A percentile compares a stretch with the other conserved stretches of the same genome.
Conservation (phyloP, 2,329 filamentous ascomycete genomes). For the Epichloe amarillans region DNA sequence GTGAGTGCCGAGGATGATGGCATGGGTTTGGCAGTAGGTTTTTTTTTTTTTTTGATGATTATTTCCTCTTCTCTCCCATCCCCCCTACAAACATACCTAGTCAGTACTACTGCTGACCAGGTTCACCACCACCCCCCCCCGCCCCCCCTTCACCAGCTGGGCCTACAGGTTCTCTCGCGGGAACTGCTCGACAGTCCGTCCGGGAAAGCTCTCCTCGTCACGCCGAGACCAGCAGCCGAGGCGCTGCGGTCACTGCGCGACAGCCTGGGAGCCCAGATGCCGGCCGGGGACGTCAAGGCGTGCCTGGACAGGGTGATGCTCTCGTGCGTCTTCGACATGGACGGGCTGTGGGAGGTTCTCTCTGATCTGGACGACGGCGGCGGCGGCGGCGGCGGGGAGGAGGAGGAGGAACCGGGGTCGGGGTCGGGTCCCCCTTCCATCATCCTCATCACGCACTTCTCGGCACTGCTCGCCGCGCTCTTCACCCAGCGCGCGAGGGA, state of each 20-base stretch:
- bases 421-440: slow-evolving; percentile 15
- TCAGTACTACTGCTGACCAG: too few species aligned
- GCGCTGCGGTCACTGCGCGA: slow-evolving; percentile 29
- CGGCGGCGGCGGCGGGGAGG: rapidly evolving
- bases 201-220: slow-evolving; percentile 30
- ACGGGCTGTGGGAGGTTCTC: slow-evolving; percentile 44
- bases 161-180: slow-evolving; percentile 32
- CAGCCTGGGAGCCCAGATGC: slow-evolving; percentile 25
- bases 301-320: slow-evolving; percentile 38
- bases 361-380: slow-evolving; percentile 29
- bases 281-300: slow-evolving; percentile 14
- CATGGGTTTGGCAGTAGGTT: slow-evolving; percentile 32
- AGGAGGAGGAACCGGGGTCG: too few species aligned
- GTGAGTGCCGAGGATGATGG: slow-evolving; percentile 38
- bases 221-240: slow-evolving; percentile 28
- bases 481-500: slow-evolving; percentile 35
- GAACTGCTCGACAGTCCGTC: slow-evolving; percentile 19
- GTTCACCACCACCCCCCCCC: too few species aligned
- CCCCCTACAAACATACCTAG: too few species aligned
- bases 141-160: slow-evolving; percentile 20
- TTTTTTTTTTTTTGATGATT: slow-evolving; percentile 10
- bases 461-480: slow-evolving; percentile 34
- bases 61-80: too few species aligned
- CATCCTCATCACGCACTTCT: slow-evolving; percentile 42
- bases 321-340: slow-evolving; percentile 43